Evolutionary conservation across 306 rosid genomes (phyloP).

Genomic region (Elaeagnus macrophylla): DNA sequence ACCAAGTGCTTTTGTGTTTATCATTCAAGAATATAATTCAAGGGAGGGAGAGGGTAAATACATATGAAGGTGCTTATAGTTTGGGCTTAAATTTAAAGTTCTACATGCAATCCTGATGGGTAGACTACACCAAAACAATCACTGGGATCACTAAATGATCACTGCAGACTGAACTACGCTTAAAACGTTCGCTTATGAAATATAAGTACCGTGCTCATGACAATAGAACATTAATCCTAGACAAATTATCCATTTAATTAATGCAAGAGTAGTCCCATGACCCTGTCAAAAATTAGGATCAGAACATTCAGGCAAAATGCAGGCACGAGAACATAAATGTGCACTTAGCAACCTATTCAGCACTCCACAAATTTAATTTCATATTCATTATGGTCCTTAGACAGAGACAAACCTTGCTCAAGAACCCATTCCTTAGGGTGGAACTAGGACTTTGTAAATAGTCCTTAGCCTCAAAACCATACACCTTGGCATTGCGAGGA

Average conservation of each 20-base stretch:
- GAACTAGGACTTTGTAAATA: slow-evolving; percentile 45
- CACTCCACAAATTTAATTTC: no score
- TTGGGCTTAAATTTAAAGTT: background rate
- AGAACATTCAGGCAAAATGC: background rate
- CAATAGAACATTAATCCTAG: background rate
- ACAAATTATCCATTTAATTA: background rate
- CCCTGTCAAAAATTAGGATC: slow-evolving; percentile 2
- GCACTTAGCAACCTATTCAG: no score
- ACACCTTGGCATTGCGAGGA: slow-evolving; percentile 34
- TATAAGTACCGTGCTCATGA: background rate
- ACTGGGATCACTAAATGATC: background rate
- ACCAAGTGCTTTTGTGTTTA: no score
- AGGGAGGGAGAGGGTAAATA: background rate
- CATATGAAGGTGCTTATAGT: background rate
- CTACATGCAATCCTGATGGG: background rate
- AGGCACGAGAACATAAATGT: no score
- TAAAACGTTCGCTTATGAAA: background rate
- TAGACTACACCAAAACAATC: background rate
- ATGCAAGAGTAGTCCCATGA: background rate
- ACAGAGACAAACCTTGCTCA: slow-evolving; percentile 54
- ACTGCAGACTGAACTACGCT: background rate
- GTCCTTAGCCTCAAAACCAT: slow-evolving; percentile 52
- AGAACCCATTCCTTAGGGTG: slow-evolving; percentile 44
- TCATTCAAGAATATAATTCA: no score
- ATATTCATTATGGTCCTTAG: background rate